Base-by-base conservation (phyloP, 331 rosid genomes). In the Malus hybrid region DNA sequence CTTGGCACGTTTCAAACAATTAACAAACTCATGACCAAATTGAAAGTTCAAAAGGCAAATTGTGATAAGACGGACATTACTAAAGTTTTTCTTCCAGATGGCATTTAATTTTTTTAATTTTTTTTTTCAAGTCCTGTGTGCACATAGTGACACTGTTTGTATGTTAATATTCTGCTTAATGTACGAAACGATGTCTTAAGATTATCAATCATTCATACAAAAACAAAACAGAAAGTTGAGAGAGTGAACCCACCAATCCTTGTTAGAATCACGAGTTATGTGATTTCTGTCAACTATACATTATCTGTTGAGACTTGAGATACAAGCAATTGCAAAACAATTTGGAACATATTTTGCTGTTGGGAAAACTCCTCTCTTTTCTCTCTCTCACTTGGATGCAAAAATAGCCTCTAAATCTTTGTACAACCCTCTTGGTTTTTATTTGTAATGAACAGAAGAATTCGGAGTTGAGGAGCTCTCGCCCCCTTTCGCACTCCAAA, bases 381-480 rank as follows among this genome's bases (percentile, higher is more conserved):
- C 6, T 18, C 5, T 44, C 16, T 76, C 76, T 90, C 88, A 91
- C 81, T 85, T 87, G 82, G 98, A 87, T 66, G 97, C 87, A 90
- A 93, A 93, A 83, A 93, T 93, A 72, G 93, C 93, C 83, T 93
- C 98, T 81, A 93, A 80, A 80, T 93, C 97, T 80, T 87, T 75
- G 79, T 84, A 73, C 77, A 91, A 80, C 7, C 83, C 82, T 48
- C 15, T 81, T 70, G 88, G 82, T 75, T 89, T 93, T 56, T 91
- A 66, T 80, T 85, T 88, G 80, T 18, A 81, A 80, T 91, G 91
- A 75, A 88, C 22, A 78, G 93, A 77, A 34, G 86, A 74, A 56
- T 74, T 56, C 27, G 56, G 44, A 33, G 86, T 81, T 13, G 93
- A 86, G 82, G 93, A 86, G 83, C 88, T 86, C 6, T 90, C 92